Evolutionary conservation across 2,329 filamentous ascomycete genomes (phyloP).

Genomic region (Pseudocercospora vitis): DNA sequence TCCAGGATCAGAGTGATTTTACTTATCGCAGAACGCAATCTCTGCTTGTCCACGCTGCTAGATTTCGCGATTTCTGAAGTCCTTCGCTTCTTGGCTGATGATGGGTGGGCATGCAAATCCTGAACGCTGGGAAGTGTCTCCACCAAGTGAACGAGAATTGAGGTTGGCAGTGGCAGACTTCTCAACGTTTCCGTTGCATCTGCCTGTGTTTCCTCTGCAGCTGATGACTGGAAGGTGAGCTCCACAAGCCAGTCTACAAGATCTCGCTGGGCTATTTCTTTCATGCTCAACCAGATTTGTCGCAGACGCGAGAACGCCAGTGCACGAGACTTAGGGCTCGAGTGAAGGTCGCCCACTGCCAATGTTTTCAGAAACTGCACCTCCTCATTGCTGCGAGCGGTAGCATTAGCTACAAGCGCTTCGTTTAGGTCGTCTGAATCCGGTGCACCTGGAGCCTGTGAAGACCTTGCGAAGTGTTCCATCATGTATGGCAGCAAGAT

Average conservation of each 20-base stretch:
- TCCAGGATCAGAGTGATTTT: slow-evolving; percentile 86
- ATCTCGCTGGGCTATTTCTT: slow-evolving; percentile 59
- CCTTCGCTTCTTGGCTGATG: slow-evolving; percentile 75
- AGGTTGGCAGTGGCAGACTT: slow-evolving; percentile 69
- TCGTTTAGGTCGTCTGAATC: slow-evolving; percentile 51
- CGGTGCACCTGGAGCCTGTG: slow-evolving; percentile 50
- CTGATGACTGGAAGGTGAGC: slow-evolving; percentile 53
- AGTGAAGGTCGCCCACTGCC: slow-evolving; percentile 45
- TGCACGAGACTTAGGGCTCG: slow-evolving; percentile 53
- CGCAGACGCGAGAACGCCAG: slow-evolving; percentile 69
- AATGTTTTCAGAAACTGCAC: slow-evolving; percentile 55
- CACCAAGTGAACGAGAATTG: slow-evolving; percentile 70
- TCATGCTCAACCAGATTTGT: slow-evolving; percentile 71
- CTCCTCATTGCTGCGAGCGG: slow-evolving; percentile 59
- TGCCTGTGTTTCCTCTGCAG: slow-evolving; percentile 43
- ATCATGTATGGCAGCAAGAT: slow-evolving; percentile 73
- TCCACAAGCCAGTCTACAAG: slow-evolving; percentile 58
- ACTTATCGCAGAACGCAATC: slow-evolving; percentile 67
- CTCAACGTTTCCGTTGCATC: slow-evolving; percentile 72
- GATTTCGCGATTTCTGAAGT: slow-evolving; percentile 66
- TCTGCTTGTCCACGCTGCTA: slow-evolving; percentile 61
- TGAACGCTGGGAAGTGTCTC: slow-evolving; percentile 71
- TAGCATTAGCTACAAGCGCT: slow-evolving; percentile 54
- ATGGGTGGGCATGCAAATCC: slow-evolving; percentile 69
- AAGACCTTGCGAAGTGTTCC: slow-evolving; percentile 63